A percentile compares a stretch with the other conserved stretches of the same genome.
phyloP scores from a whole-genome alignment of 345 rosid genomes.

The Carallia brachiata region DNA sequence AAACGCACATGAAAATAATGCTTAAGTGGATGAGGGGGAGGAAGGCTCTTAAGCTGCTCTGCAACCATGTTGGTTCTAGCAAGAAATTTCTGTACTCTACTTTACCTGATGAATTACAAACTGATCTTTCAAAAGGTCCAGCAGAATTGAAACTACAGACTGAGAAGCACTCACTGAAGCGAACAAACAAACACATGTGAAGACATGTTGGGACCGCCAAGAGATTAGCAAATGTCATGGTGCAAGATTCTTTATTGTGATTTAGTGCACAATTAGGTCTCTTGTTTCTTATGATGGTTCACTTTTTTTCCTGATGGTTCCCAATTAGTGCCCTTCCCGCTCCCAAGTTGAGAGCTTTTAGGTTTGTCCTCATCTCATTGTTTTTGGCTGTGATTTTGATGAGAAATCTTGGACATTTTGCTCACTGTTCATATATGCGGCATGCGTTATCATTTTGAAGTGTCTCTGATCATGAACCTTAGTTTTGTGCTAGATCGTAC shows the following conservation, averaged over 20 bases:
- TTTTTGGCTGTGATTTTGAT: not conserved
- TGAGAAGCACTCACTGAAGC: constrained; percentile 27
- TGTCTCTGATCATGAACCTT: too few species aligned
- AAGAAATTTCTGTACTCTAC: constrained; percentile 73
- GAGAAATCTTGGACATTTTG: not conserved
- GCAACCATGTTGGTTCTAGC: constrained; percentile 73
- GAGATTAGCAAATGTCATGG: not conserved
- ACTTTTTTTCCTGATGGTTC: not conserved
- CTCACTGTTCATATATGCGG: too few species aligned
- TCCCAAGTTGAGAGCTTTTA: not conserved
- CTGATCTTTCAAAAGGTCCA: constrained; percentile 23
- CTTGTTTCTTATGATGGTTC: not conserved
- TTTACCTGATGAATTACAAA: constrained; percentile 66
- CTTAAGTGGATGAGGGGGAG: constrained; percentile 98
- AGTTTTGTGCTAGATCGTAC: too few species aligned
- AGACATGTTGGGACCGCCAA: not conserved
- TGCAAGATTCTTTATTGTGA: not conserved
- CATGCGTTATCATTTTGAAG: too few species aligned
- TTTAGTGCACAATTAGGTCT: constrained; percentile 9
- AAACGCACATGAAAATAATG: constrained; percentile 92
- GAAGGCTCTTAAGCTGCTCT: constrained; percentile 74
- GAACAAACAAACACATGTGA: constrained; percentile 21
- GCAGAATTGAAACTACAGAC: constrained; percentile 24
- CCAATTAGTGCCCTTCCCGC: not conserved
- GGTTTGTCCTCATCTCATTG: not conserved